phyloP scores from a whole-genome alignment of 345 rosid species.

The Crucihimalaya himalaica region DNA sequence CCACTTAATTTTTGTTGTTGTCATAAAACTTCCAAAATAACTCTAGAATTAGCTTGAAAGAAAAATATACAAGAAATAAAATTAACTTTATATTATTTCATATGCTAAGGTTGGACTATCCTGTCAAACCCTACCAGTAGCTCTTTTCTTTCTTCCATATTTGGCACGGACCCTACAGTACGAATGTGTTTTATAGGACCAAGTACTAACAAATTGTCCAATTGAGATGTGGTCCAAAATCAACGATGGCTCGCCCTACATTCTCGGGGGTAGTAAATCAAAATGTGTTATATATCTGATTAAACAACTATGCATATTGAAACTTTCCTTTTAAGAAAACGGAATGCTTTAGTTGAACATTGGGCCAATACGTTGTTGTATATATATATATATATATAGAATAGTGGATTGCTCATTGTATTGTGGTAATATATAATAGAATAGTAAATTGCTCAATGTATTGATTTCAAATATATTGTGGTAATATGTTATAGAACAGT shows the following conservation, averaged over 20 bases:
- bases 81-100: neutral
- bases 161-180: constrained; percentile 25
- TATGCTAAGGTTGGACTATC: neutral
- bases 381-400: no score
- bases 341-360: neutral
- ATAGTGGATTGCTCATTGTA: neutral
- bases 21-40: neutral
- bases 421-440: no score
- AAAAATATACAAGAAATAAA: neutral
- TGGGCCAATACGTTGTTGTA: neutral
- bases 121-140: constrained; percentile 7
- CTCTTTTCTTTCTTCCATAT: neutral
- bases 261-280: constrained; percentile 20
- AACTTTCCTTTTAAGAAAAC: neutral
- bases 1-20: neutral
- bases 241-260: constrained; percentile 5
- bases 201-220: constrained; percentile 14
- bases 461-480: no score
- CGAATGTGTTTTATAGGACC: neutral
- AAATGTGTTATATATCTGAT: no score
- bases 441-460: no score
- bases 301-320: neutral
- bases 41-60: neutral
- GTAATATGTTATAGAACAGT: no score
- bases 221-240: constrained; percentile 30